Evolutionary conservation across 2,329 filamentous ascomycete genomes (phyloP).

Genomic region (Neonectria sp.): DNA sequence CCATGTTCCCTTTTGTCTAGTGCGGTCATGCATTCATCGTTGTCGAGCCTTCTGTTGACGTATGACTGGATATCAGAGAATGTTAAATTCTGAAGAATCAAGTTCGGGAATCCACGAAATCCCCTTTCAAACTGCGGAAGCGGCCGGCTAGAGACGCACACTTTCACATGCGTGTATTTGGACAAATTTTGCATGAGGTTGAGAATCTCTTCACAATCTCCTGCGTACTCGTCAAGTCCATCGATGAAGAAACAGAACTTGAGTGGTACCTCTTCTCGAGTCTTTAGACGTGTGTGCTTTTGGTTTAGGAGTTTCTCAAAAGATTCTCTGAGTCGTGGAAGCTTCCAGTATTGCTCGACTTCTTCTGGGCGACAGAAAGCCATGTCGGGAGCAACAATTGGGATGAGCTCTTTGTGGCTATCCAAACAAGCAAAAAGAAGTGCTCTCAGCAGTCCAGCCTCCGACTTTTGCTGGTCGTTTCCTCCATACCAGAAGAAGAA

Average conservation of each 20-base stretch:
- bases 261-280: neutral
- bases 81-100: neutral
- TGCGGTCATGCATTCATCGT: too few species aligned
- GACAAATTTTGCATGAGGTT: neutral
- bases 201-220: neutral
- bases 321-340: neutral
- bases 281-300: too few species aligned
- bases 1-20: neutral
- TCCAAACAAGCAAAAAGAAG: too few species aligned
- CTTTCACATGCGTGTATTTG: too few species aligned
- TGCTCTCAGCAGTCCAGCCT: neutral
- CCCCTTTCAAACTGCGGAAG: neutral
- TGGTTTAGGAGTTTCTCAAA: too few species aligned
- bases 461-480: neutral
- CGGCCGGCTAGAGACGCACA: neutral
- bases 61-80: neutral
- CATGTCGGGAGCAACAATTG: too few species aligned
- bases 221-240: neutral
- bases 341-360: neutral
- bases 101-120: neutral
- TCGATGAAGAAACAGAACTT: neutral
- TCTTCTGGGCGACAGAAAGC: too few species aligned
- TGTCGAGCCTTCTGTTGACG: too few species aligned
- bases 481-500: neutral
- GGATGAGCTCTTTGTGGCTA: too few species aligned